These are phyloP conservation scores for Entomophthora muscae DNA, from an alignment of 371 early-diverging fungal species.

Conservation along the genomic window DNA sequence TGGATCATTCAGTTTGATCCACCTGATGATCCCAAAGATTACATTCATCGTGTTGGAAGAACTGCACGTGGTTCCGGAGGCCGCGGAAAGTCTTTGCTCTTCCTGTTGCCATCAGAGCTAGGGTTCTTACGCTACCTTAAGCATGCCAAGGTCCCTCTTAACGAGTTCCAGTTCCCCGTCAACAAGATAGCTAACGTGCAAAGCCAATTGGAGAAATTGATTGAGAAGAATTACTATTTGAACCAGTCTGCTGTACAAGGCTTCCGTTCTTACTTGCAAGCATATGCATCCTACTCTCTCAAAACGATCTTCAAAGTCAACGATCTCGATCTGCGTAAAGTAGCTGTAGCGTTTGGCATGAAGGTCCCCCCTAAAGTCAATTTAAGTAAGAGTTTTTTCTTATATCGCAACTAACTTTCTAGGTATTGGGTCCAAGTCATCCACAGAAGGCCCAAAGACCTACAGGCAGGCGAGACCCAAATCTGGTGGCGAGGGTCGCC, in stretches of 20 bases:
- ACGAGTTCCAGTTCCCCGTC: conserved; percentile 93
- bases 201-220: conserved; percentile 80
- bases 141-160: conserved; percentile 88
- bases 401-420: neutral
- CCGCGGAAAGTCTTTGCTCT: conserved; percentile 78
- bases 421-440: neutral
- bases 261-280: conserved; percentile 88
- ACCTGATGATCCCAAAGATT: conserved; percentile 94
- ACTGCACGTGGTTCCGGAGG: conserved; percentile 87
- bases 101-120: conserved; percentile 88
- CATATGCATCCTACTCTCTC: conserved; percentile 91
- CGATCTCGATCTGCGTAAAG: conserved; percentile 76
- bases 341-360: conserved; percentile 93
- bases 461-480: neutral
- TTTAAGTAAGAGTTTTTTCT: neutral
- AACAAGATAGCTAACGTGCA: conserved; percentile 93
- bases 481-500: neutral
- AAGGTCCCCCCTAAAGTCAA: conserved; percentile 90
- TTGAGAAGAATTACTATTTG: conserved; percentile 97
- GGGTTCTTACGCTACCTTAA: conserved; percentile 94
- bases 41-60: conserved; percentile 97
- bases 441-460: neutral
- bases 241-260: conserved; percentile 96
- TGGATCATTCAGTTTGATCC: conserved; percentile 98
- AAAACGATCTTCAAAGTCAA: conserved; percentile 92